Evolutionary conservation across 495 filamentous ascomycete species (phyloP).

Genomic region (Aspergillus taichungensis): DNA sequence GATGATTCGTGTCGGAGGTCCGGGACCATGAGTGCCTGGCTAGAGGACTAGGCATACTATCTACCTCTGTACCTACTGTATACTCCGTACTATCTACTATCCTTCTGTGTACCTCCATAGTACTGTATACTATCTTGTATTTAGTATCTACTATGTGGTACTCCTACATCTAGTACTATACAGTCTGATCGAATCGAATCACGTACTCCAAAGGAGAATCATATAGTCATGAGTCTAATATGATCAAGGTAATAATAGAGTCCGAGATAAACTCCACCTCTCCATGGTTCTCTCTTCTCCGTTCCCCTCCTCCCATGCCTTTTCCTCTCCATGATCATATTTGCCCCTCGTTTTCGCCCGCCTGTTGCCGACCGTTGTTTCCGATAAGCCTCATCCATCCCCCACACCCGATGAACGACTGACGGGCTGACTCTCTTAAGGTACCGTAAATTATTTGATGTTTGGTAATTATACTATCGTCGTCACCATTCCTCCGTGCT

Average conservation of each 20-base stretch:
- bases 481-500: conserved; percentile 9
- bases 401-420: neutral
- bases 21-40: conserved; percentile 20
- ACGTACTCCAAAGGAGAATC: no score
- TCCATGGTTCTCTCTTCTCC: conserved; percentile 1
- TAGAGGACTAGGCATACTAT: conserved; percentile 9
- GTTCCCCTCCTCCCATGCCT: no score
- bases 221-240: no score
- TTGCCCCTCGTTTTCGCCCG: conserved; percentile 17
- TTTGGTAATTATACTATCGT: conserved; percentile 2
- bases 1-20: conserved; percentile 20
- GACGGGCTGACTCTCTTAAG: no score
- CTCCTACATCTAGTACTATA: no score
- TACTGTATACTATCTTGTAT: no score
- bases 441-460: no score
- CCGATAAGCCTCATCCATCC: conserved; percentile 16
- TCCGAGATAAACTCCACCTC: neutral
- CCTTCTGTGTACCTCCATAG: conserved; percentile 3
- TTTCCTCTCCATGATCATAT: no score
- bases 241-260: neutral
- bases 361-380: conserved; percentile 14
- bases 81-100: neutral
- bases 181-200: no score
- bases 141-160: no score
- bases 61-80: conserved; percentile 1